Percentiles rank a stretch among this genome's conserved stretches.
Conservation (phyloP, 768 basidiomycete genomes). For the Boletus subparvulus region DNA sequence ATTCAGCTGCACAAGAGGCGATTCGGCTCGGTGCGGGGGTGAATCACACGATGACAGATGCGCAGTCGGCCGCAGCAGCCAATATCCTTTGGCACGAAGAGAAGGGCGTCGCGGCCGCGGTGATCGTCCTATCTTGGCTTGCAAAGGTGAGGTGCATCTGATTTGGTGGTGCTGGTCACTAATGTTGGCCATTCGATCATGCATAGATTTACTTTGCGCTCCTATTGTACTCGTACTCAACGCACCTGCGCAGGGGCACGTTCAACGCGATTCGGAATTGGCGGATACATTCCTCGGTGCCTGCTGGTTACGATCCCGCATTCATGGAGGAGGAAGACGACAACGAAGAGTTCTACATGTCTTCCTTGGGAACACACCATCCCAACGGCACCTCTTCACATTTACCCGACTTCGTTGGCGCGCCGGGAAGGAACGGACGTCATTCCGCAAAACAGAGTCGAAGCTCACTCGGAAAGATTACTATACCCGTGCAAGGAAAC, state of each 20-base stretch:
- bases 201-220: slow-evolving; percentile 86
- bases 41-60: slow-evolving; percentile 56
- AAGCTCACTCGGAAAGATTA: slow-evolving; percentile 26
- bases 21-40: slow-evolving; percentile 65
- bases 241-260: slow-evolving; percentile 87
- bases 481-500: slow-evolving; percentile 43
- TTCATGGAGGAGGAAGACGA: slow-evolving; percentile 60
- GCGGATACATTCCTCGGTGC: slow-evolving; percentile 17
- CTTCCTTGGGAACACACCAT: slow-evolving; percentile 52
- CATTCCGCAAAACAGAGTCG: slow-evolving; percentile 27
- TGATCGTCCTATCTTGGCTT: slow-evolving; percentile 84
- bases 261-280: slow-evolving; percentile 72
- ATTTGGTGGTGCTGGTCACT: background rate
- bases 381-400: slow-evolving; percentile 46
- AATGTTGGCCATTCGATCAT: slow-evolving; percentile 3
- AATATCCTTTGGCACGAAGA: slow-evolving; percentile 87
- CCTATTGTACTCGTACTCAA: slow-evolving; percentile 89
- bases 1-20: slow-evolving; percentile 86
- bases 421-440: slow-evolving; percentile 40
- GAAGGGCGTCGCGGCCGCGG: slow-evolving; percentile 73
- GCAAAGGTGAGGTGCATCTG: slow-evolving; percentile 61
- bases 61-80: slow-evolving; percentile 70
- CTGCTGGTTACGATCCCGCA: slow-evolving; percentile 27
- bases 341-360: slow-evolving; percentile 65
- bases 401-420: slow-evolving; percentile 64